These are phyloP conservation scores for Heliocybe sulcata DNA, from an alignment of 1,284 basidiomycete genomes.

Conservation along the genomic window DNA sequence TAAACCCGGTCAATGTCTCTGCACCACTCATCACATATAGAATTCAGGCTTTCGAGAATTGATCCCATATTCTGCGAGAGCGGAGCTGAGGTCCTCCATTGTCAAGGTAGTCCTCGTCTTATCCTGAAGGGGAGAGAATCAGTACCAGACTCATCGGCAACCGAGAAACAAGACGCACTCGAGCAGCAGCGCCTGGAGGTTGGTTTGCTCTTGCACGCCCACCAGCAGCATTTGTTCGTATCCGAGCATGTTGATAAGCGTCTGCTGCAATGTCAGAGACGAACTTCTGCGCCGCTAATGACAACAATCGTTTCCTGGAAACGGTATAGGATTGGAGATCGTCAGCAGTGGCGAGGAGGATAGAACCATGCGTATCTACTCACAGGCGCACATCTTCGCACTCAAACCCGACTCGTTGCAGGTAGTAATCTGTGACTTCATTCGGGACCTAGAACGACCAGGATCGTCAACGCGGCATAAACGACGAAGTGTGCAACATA, in stretches of 20 bases:
- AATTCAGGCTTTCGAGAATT: slow-evolving; percentile 91
- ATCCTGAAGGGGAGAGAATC: slow-evolving; percentile 45
- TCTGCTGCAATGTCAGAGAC: slow-evolving; percentile 96
- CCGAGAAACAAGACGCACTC: slow-evolving; percentile 34
- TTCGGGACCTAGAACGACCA: slow-evolving; percentile 77
- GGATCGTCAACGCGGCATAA: background rate
- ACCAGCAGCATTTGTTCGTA: slow-evolving; percentile 75
- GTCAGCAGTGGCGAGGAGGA: slow-evolving; percentile 2
- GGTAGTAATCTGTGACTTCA: slow-evolving; percentile 97
- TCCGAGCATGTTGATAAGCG: slow-evolving; percentile 96
- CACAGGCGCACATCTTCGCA: slow-evolving; percentile 90
- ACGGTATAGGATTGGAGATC: background rate
- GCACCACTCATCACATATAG: slow-evolving; percentile 47
- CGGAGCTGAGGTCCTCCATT: slow-evolving; percentile 94
- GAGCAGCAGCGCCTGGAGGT: slow-evolving; percentile 46
- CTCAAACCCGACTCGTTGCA: slow-evolving; percentile 95
- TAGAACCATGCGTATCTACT: slow-evolving; percentile 25
- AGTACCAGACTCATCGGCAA: background rate
- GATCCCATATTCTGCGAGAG: slow-evolving; percentile 93
- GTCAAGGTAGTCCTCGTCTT: slow-evolving; percentile 94
- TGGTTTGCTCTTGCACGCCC: slow-evolving; percentile 59
- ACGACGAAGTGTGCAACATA: background rate
- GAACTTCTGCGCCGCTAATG: slow-evolving; percentile 97
- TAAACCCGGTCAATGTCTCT: too few relatives aligned
- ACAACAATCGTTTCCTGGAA: slow-evolving; percentile 84